phyloP scores from a whole-genome alignment of 202 grass and related monocot genomes.

The Panicum virgatum region DNA sequence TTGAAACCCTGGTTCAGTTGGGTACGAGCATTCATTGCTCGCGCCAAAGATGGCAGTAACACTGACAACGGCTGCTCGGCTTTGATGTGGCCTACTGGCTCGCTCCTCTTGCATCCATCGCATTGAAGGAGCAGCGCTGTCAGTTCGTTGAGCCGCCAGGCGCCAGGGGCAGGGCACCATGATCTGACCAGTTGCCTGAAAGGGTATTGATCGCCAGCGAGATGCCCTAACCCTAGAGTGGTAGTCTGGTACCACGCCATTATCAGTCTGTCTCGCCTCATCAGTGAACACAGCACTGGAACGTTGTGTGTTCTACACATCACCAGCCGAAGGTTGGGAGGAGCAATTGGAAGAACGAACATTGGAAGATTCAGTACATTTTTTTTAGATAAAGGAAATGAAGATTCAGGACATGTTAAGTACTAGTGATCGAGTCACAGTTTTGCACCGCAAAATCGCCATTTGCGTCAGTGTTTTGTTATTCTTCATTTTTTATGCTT shows the following conservation, averaged over 20 bases:
- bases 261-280: background rate
- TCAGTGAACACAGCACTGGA: background rate
- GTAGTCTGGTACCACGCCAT: background rate
- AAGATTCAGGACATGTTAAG: too few species aligned
- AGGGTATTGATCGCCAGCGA: background rate
- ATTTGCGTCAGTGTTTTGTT: too few species aligned
- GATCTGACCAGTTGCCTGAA: background rate
- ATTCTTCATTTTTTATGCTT: too few species aligned
- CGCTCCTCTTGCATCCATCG: too few species aligned
- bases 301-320: background rate
- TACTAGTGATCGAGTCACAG: too few species aligned
- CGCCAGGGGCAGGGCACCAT: background rate
- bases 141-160: conserved; percentile 28
- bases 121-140: background rate
- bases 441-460: background rate
- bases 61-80: too few species aligned
- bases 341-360: background rate
- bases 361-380: too few species aligned
- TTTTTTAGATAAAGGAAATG: too few species aligned
- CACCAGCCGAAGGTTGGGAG: background rate
- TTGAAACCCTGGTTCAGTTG: background rate
- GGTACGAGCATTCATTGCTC: conserved; percentile 23
- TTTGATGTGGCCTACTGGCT: too few species aligned
- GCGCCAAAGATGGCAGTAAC: background rate
- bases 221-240: background rate